phyloP scores from a whole-genome alignment of 2,329 filamentous ascomycete genomes.

The Phoma sp. region DNA sequence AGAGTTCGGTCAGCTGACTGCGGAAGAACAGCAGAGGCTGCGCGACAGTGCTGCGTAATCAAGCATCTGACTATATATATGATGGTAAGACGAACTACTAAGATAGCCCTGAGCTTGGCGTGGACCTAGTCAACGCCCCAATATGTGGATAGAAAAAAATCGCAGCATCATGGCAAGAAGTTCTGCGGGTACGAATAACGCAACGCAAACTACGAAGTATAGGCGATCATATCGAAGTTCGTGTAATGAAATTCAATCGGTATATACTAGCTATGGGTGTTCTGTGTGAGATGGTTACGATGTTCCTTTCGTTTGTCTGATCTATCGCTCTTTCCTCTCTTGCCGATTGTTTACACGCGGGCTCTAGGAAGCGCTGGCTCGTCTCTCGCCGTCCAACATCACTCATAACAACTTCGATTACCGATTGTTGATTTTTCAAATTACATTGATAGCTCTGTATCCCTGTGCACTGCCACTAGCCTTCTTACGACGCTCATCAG shows the following conservation, averaged over 20 bases:
- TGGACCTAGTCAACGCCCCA: background rate
- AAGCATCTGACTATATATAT: background rate
- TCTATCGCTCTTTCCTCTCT: too few relatives aligned
- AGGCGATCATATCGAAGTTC: conserved; percentile 2
- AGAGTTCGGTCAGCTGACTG: conserved; percentile 60
- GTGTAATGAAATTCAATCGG: conserved; percentile 1
- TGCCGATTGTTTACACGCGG: too few relatives aligned
- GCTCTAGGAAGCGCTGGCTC: too few relatives aligned
- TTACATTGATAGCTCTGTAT: too few relatives aligned
- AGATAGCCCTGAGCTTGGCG: background rate
- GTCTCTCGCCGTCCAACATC: too few relatives aligned
- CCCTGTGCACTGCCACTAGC: too few relatives aligned
- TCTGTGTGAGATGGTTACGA: too few relatives aligned
- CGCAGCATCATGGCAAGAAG: background rate
- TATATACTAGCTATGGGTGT: background rate
- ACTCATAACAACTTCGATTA: too few relatives aligned
- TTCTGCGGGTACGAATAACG: background rate
- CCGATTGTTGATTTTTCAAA: too few relatives aligned
- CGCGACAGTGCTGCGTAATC: conserved; percentile 40
- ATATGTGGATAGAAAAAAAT: conserved; percentile 1
- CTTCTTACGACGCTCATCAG: too few relatives aligned
- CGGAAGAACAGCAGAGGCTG: conserved; percentile 61
- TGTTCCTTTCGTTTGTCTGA: too few relatives aligned
- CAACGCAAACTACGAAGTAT: conserved; percentile 6
- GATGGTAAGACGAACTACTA: background rate